Base-by-base conservation (phyloP, 2,329 filamentous ascomycete species). In the Stagonosporopsis chrysanthemi region DNA sequence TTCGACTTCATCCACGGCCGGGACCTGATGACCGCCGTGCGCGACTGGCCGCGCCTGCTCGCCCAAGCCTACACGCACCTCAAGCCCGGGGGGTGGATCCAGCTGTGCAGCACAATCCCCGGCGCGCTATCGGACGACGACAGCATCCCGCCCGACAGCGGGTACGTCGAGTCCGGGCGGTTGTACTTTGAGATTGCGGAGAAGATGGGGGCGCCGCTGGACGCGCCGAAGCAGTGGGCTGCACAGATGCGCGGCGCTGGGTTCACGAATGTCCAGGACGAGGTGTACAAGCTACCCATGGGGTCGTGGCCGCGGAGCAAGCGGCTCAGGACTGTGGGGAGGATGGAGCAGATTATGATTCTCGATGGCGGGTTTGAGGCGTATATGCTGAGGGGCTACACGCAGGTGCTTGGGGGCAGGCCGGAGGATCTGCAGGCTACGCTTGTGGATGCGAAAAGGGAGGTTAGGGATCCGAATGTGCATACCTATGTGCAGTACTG, bases 201-300 rank as follows among this genome's bases (percentile, higher is more conserved):
- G 45, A 65, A 63, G 29, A 65, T 68, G 58, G 71, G 71, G 3
- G 71, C 73, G 3, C 72, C 73, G 43, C 70, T 80, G 36, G 73
- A 73, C 36, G 72, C 64, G 2, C 64, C 63, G 2, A 62, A 61
- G 0, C 28, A 28, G 12, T 76, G 75, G 70, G 75, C 79, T 64
- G 66, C 73, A 6, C 65, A 65, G 22, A 66, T 67, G 63, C 55
- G 54, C 6, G 69, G 72, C 6, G 77, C 72, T 0, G 80, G 80
- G 2, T 81, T 81, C 58, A 70, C 76, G 22, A 78, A 82, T 38
- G 76, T 82, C 14, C 66, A 76, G 44, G 73, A 78, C 17, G 51
- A 67, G 26, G 48, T 64, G 2, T 64, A 64, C 45, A 70, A 68
- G 57, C 42, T 69, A 5, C 70, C 68, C 22, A 70, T 72, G 56